Evolutionary conservation across 2,329 filamentous ascomycete species (phyloP).

Genomic region (Sporothrix variecibatus): DNA sequence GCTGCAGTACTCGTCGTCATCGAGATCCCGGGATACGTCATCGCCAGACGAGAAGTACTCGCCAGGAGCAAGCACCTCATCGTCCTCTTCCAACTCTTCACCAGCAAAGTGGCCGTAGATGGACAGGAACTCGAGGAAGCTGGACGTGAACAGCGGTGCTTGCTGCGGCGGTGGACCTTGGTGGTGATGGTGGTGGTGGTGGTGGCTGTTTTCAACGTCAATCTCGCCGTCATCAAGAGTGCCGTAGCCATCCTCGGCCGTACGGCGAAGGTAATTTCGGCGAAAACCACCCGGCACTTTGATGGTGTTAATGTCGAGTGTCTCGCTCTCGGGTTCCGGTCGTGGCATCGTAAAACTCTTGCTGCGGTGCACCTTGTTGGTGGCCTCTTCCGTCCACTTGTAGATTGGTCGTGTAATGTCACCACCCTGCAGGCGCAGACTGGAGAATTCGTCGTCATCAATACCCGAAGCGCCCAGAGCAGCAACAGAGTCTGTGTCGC

Average conservation of each 20-base stretch:
- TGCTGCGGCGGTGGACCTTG: slow-evolving; percentile 40
- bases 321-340: slow-evolving; percentile 76
- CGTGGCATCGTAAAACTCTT: slow-evolving; percentile 82
- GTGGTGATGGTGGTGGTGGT: not conserved
- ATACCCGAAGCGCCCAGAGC: slow-evolving; percentile 33
- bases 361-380: slow-evolving; percentile 70
- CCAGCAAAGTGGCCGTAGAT: slow-evolving; percentile 97
- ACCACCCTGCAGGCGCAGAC: slow-evolving; percentile 86
- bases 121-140: slow-evolving; percentile 92
- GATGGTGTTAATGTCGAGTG: slow-evolving; percentile 84
- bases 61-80: slow-evolving; percentile 81
- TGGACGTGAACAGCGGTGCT: slow-evolving; percentile 77
- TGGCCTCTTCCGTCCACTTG: slow-evolving; percentile 91
- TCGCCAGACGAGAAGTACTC: slow-evolving; percentile 88
- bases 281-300: slow-evolving; percentile 92
- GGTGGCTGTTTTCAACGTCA: slow-evolving; percentile 35
- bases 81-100: slow-evolving; percentile 94
- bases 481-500: slow-evolving; percentile 24
- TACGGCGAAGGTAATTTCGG: slow-evolving; percentile 80
- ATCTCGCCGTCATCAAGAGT: slow-evolving; percentile 40
- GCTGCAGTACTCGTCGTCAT: slow-evolving; percentile 43
- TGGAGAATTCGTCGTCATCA: slow-evolving; percentile 85
- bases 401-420: slow-evolving; percentile 96
- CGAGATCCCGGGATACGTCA: slow-evolving; percentile 32
- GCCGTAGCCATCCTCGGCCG: slow-evolving; percentile 54